Evolutionary conservation across 192 early-diverging fungal genomes (phyloP), one percentile per base, ranked within the genome.

Genomic region (Linnemannia schmuckeri): DNA sequence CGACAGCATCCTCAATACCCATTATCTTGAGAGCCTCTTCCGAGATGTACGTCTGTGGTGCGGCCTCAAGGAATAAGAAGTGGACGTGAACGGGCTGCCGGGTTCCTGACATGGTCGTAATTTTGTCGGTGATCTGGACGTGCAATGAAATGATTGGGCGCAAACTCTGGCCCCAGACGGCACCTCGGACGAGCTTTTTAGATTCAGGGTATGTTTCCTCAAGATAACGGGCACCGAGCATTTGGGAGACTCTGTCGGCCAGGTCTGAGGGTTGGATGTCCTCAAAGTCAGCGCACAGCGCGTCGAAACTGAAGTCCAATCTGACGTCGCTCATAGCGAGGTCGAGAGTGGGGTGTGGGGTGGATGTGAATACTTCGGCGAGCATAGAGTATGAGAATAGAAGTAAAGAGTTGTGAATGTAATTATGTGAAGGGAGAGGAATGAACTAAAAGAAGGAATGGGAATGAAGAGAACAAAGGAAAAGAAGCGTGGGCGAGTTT

Each of bases 1-100:
- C 77, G 1, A 84, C 82, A 33, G 70, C 35, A 42, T 84, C 82
- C 33, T 84, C 82, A 35, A 84, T 46, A 0, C 82, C 82, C 49
- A 84, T 78, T 9, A 72, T 49, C 22, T 68, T 68, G 27, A 79
- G 10, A 2, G 73, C 82, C 54, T 84, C 72, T 20, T 75, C 68
- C 4, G 77, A 79, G 49, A 79, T 52, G 54, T 78, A 78, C 1
- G 82, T 83, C 13, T 83, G 82, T 1, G 82, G 72, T 2, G 76
- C 74, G 66, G 76, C 76, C 33, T 70, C 76, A 1, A 83, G 5
- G 49, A 72, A 78, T 9, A 83, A 35, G 33, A 83, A 83, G 46
- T 83, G 82, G 3, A 78, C 82, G n/a, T 83, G 61, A 17, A 79
- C 49, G 0, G 82, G 82, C 6, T 40, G 4, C 18, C 57, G 30